Conservation (phyloP, 2,329 filamentous ascomycete species). For the Fusarium concolor region DNA sequence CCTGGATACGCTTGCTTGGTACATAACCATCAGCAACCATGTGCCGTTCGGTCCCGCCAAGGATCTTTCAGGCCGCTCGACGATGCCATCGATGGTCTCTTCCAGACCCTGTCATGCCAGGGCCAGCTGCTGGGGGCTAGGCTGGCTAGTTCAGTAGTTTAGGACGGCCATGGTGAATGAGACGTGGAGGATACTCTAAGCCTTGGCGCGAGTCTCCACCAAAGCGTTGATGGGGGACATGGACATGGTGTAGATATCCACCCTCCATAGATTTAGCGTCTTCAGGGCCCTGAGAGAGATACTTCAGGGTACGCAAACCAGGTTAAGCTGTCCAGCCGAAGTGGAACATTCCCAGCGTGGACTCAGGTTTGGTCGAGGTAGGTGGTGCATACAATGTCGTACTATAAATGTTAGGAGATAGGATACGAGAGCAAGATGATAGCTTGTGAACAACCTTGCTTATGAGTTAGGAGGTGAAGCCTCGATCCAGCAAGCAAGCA, state of each 20-base stretch:
- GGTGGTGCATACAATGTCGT: slow-evolving; percentile 26
- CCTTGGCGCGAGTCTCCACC: slow-evolving; percentile 42
- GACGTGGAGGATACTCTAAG: slow-evolving; percentile 33
- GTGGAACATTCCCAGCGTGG: slow-evolving; percentile 37
- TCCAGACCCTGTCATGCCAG: slow-evolving; percentile 32
- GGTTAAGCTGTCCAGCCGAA: slow-evolving; percentile 17
- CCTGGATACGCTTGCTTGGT: not conserved
- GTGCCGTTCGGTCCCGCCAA: slow-evolving; percentile 41
- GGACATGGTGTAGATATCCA: slow-evolving; percentile 28
- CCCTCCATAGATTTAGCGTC: slow-evolving; percentile 43
- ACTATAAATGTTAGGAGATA: slow-evolving; percentile 34
- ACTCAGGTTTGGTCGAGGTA: slow-evolving; percentile 35
- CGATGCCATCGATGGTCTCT: slow-evolving; percentile 31
- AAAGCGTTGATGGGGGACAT: slow-evolving; percentile 34
- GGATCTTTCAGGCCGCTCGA: slow-evolving; percentile 34
- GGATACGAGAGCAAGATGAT: slow-evolving; percentile 25
- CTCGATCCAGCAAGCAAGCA: slow-evolving; percentile 7
- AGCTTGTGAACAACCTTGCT: slow-evolving; percentile 5
- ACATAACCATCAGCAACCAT: slow-evolving; percentile 32
- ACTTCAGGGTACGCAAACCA: slow-evolving; percentile 43
- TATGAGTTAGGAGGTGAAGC: slow-evolving; percentile 7
- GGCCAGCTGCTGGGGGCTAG: slow-evolving; percentile 28
- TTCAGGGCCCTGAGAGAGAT: slow-evolving; percentile 38
- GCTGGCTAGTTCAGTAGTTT: slow-evolving; percentile 25
- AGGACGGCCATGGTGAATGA: slow-evolving; percentile 35